phyloP scores from a whole-genome alignment of 2,329 filamentous ascomycete genomes.

The Ophiostoma australiae region DNA sequence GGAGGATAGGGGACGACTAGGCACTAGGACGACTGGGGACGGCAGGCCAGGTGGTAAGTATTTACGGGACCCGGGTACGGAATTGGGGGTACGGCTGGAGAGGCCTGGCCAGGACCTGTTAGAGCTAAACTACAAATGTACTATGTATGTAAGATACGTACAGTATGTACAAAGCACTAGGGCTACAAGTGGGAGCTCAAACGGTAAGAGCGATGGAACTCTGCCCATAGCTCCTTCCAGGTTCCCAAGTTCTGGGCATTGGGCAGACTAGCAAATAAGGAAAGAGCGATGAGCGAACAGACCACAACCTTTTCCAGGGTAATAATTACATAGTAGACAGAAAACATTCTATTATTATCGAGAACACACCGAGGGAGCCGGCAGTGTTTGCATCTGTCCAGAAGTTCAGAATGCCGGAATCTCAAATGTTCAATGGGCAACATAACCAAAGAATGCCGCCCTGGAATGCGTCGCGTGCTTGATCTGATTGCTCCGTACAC shows the following conservation, averaged over 20 bases:
- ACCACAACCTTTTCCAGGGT: neutral
- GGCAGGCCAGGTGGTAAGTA: too few species aligned
- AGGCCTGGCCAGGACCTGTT: neutral
- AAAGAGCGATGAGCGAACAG: conserved; percentile 2
- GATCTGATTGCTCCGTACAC: conserved; percentile 1
- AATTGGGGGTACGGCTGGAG: too few species aligned
- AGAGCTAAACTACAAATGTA: neutral
- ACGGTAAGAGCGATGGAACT: conserved; percentile 17
- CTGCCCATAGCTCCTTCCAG: conserved; percentile 18
- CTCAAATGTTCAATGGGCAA: neutral
- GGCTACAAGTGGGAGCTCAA: neutral
- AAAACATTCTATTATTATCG: neutral
- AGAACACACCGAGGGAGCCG: conserved; percentile 7
- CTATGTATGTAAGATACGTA: neutral
- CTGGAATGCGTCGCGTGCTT: conserved; percentile 14
- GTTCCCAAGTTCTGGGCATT: neutral
- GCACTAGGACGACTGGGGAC: neutral
- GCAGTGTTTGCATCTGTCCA: neutral
- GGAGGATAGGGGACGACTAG: neutral
- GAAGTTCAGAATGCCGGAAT: neutral
- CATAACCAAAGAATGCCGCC: neutral
- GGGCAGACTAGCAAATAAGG: conserved; percentile 2
- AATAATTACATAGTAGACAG: neutral
- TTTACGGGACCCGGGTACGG: too few species aligned
- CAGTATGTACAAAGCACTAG: neutral